Base-by-base conservation (phyloP, 1,139 yeast species). In the Taiozyma onychis region DNA sequence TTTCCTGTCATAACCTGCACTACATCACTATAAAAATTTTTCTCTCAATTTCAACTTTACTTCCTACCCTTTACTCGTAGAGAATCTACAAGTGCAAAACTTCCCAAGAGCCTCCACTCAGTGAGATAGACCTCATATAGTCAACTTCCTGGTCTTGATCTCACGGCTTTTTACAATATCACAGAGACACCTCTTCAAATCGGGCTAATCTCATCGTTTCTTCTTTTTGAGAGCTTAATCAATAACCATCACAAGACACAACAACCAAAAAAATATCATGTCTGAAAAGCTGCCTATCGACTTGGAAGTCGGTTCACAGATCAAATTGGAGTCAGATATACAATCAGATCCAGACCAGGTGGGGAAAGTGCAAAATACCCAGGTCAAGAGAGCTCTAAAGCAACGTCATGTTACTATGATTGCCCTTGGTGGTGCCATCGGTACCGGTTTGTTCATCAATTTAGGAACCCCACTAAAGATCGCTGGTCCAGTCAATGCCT, bases 351-450 rank as follows among this genome's bases (percentile, higher is more conserved):
- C 43, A 62, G 39, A 58, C 57, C 21, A 21, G 28, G 24, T 34
- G 41, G 73, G 71, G 6, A 64, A 61, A 41, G 62, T 63, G 26
- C 67, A 63, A 39, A 72, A 71, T 39, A 69, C 73, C 6, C 60
- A 67, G 53, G 76, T 73, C 47, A 71, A 73, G 58, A 68, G 86
- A 62, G 76, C 74, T 18, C 68, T 81, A 51, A 79, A 78, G 60
- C 77, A 81, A 26, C 72, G 88, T 61, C 86, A 81, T 57, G 75
- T 82, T 45, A 74, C 83, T 30, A 60, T 83, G 85, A 76, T 82
- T 62, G 85, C 88, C 47, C 65, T 76, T 6, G 88, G 88, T 59
- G 88, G 88, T 52, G 73, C 89, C 44, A 84, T 84, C 59, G 90
- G 89, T 61, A 81, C 88, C 4, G 88, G 88, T 60, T 68, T 82